phyloP scores from a whole-genome alignment of 2,329 filamentous ascomycete species.

The Aspergillus glaucus region DNA sequence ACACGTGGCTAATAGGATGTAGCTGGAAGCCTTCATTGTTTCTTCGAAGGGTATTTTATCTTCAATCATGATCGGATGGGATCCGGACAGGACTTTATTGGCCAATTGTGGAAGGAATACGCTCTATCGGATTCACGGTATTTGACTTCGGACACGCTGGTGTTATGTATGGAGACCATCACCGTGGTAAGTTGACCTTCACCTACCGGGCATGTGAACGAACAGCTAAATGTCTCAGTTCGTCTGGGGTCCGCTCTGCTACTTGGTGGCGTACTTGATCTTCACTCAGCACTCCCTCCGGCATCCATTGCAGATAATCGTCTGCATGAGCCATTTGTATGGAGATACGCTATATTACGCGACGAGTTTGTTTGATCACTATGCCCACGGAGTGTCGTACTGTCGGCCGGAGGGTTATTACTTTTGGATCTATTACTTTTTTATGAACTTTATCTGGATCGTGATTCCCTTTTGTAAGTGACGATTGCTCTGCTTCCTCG shows the following conservation, averaged over 20 bases:
- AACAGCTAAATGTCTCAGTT: conserved; percentile 31
- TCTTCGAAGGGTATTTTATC: conserved; percentile 83
- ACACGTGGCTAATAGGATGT: background rate
- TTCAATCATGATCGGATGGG: conserved; percentile 61
- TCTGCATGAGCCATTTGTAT: conserved; percentile 59
- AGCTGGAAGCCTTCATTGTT: conserved; percentile 59
- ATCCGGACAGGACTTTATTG: conserved; percentile 64
- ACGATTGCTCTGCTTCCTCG: background rate
- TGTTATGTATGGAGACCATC: conserved; percentile 79
- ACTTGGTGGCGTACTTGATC: conserved; percentile 51
- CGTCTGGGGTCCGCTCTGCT: conserved; percentile 57
- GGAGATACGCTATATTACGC: conserved; percentile 60
- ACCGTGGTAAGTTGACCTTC: conserved; percentile 53
- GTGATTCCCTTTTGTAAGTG: conserved; percentile 52
- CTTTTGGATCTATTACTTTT: conserved; percentile 61
- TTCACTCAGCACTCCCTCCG: conserved; percentile 50
- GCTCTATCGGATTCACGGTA: conserved; percentile 81
- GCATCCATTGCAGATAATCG: conserved; percentile 54
- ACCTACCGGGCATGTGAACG: conserved; percentile 1
- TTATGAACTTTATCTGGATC: conserved; percentile 64
- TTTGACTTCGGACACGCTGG: conserved; percentile 72
- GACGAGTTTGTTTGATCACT: conserved; percentile 57
- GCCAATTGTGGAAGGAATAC: conserved; percentile 92
- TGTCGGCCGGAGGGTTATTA: conserved; percentile 58
- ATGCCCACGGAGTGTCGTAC: conserved; percentile 48